Evolutionary conservation across 164 flowering plant species (phyloP).

Genomic region (Taxillus chinensis): DNA sequence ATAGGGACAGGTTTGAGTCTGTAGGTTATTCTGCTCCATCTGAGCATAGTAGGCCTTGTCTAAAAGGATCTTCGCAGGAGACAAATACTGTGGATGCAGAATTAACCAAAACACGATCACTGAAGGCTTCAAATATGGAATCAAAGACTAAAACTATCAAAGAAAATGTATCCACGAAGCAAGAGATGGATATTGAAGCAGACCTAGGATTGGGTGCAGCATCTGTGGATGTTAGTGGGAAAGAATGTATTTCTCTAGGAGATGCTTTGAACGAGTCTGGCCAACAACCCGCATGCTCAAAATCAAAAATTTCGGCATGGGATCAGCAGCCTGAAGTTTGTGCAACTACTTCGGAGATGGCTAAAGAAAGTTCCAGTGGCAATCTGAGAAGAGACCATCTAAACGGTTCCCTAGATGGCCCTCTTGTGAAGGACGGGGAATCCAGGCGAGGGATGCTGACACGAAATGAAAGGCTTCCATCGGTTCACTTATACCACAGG

Average conservation of each 20-base stretch:
- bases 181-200: not conserved
- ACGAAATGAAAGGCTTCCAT: conserved; percentile 10
- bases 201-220: not conserved
- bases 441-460: conserved; percentile 17
- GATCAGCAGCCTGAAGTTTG: no score
- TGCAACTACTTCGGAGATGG: not conserved
- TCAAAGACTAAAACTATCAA: not conserved
- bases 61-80: not conserved
- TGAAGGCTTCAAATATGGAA: not conserved
- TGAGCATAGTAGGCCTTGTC: not conserved
- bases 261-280: not conserved
- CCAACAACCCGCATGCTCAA: not conserved
- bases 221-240: not conserved
- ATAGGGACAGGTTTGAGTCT: not conserved
- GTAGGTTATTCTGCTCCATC: not conserved
- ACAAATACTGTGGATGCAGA: not conserved
- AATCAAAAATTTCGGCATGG: not conserved
- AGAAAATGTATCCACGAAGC: not conserved
- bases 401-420: conserved; percentile 3
- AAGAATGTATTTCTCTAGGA: not conserved
- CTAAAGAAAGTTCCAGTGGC: conserved; percentile 7
- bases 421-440: conserved; percentile 11
- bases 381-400: conserved; percentile 6
- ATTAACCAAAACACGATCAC: not conserved
- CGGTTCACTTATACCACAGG: conserved; percentile 4